Evolutionary conservation across 257 asterid species (phyloP).

Genomic region (Salvia hispanica): DNA sequence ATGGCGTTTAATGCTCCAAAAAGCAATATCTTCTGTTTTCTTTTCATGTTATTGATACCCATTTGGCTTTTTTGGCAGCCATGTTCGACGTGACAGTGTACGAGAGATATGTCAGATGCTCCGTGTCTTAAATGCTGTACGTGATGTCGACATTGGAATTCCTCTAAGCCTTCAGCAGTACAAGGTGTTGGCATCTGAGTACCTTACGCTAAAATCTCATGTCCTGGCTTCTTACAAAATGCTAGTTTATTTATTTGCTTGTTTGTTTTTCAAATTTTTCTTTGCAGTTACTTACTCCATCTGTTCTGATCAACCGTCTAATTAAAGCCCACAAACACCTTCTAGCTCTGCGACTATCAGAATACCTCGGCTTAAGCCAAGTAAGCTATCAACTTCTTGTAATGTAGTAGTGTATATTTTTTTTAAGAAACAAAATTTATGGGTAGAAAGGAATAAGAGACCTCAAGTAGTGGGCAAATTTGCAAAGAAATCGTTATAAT

Average conservation of each 20-base stretch:
- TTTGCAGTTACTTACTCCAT: conserved; percentile 83
- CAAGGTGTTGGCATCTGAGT: conserved; percentile 55
- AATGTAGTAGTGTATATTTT: not conserved
- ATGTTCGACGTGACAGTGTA: conserved; percentile 81
- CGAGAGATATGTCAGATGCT: conserved; percentile 80
- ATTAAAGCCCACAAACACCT: conserved; percentile 84
- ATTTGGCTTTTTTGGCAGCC: conserved; percentile 89
- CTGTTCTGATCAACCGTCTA: conserved; percentile 87
- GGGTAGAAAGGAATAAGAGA: too few species aligned
- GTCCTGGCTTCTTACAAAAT: conserved; percentile 22
- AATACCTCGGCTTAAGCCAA: conserved; percentile 77
- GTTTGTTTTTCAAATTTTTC: conserved; percentile 16
- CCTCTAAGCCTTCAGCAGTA: conserved; percentile 95
- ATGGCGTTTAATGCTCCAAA: conserved; percentile 7
- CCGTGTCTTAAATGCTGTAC: conserved; percentile 90
- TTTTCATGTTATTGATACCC: conserved; percentile 72
- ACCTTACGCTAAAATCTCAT: conserved; percentile 16
- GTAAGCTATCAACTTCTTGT: conserved; percentile 45
- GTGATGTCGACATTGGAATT: conserved; percentile 73
- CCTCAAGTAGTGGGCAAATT: conserved; percentile 6
- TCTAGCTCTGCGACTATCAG: conserved; percentile 82
- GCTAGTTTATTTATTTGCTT: not conserved
- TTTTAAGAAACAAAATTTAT: too few species aligned
- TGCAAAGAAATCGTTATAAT: conserved; percentile 20
- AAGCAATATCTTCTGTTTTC: conserved; percentile 55